Evolutionary conservation across 352 stramenopile species (phyloP), one percentile per base, ranked within the genome.

Genomic region (Phytophthora constricta): DNA sequence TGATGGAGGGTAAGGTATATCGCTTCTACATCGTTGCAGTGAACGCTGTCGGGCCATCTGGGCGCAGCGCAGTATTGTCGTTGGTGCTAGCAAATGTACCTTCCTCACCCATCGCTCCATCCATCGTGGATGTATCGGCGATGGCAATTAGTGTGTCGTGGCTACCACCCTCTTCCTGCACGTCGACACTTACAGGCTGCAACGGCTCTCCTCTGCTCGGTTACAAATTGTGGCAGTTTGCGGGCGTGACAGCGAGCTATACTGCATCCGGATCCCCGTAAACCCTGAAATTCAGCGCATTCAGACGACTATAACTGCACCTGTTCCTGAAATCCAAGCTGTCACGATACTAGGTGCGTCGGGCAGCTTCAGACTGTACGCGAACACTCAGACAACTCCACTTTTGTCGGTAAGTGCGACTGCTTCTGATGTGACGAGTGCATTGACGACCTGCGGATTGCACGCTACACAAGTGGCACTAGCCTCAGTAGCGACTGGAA

Each of bases 201-300:
- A 94, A 87, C 58, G 88, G 88, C 0, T 87, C 86, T 0, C 85
- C 89, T 3, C 41, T 94, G 16, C 91, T 97, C 7, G 95, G 93
- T 0, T 99, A 98, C 82, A 93, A 92, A 45, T 47, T 99, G 13
- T 99, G 97, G 84, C 77, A 97, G 58, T 99, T 98, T 58, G 62
- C 80, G 22, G 87, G 87, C 0, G 86, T 93, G 22, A 86, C 84
- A 22, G 77, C 82, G 8, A 81, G 79, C 16, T 91, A 89, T 51
- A 86, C 88, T n/a, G 79, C 81, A 20, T 97, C 92, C 20, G 87
- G 86, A 3, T 86, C 82, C 84, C 92, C 5, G 86, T 95, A 1
- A 82, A 85, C 42, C 73, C 80, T 13, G 95, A 98, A 52, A 86
- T 98, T 17, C 96, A 99, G 77, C 76, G 89, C 3, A 96, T 99